Evolutionary conservation across 495 filamentous ascomycete genomes (phyloP), one percentile per base, ranked within the genome.

Genomic region (Penicillium verhagenii): DNA sequence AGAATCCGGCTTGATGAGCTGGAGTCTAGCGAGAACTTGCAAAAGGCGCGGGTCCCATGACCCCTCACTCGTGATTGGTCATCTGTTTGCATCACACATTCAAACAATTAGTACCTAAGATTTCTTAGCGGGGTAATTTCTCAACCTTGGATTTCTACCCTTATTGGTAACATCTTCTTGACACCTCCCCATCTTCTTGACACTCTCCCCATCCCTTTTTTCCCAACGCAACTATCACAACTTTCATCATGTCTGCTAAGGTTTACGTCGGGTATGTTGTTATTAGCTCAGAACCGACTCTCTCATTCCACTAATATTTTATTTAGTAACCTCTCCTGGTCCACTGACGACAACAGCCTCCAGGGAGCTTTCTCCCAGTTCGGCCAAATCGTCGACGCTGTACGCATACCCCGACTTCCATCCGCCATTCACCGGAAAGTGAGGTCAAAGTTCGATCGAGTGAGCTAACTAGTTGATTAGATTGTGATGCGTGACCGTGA

Each of bases 401-500:
- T 58, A 42, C 21, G 58, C 47, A 38, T 26, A 10, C 21, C 21
- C 14, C 37, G 14, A 39, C 18, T 40, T 33, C 19, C 39, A 8
- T 21, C 2, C 19, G 19, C 18, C 6, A 10, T 7, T 2, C 7
- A 39, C 4, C 13, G 5, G 14, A 39, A 14, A 43, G 18, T 14
- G 9, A 43, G 13, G 16, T 19, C 4, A 3, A 43, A 16, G 16
- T 19, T 2, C 33, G 7, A n/a, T 6, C 3, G 7, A 14, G 14
- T 35, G 5, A n/a, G 6, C 11, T 23, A 5, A 39, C 24, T 39
- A n/a, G 14, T 37, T 39, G n/a, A 38, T 20, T 37, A 61, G 59
- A 55, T 58, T 20, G 59, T 61, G 33, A 52, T 61, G 55, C 42
- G 33, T 16, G 59, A 61, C 51, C 59, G 55, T 40, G 59, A 61